A percentile compares a stretch with the other conserved stretches of the same genome.
phyloP scores from a whole-genome alignment of 768 basidiomycete species.

The Termitomyces sp. region DNA sequence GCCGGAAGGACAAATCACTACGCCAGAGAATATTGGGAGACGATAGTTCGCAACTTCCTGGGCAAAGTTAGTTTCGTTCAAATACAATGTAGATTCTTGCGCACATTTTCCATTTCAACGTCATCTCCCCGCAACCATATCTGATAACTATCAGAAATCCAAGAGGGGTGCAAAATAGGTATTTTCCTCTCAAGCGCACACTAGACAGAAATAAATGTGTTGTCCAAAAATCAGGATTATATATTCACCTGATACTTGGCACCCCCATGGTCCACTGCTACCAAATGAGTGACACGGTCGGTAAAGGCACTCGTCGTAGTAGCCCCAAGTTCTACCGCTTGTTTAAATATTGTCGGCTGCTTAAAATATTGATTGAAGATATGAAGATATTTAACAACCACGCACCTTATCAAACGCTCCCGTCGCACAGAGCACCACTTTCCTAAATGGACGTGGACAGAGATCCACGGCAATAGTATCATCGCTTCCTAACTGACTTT shows the following conservation, averaged over 20 bases:
- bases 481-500: slow-evolving; percentile 45
- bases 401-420: slow-evolving; percentile 76
- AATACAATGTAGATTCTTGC: slow-evolving; percentile 12
- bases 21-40: slow-evolving; percentile 67
- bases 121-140: slow-evolving; percentile 81
- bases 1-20: slow-evolving; percentile 73
- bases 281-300: slow-evolving; percentile 81
- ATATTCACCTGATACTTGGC: slow-evolving; percentile 71
- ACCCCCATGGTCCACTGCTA: slow-evolving; percentile 76
- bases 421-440: slow-evolving; percentile 67
- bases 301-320: slow-evolving; percentile 67
- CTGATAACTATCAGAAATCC: slow-evolving; percentile 69
- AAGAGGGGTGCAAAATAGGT: slow-evolving; percentile 73
- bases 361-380: background rate
- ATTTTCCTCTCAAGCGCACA: slow-evolving; percentile 79
- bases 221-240: background rate
- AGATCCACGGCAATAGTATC: slow-evolving; percentile 40
- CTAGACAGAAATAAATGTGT: slow-evolving; percentile 31
- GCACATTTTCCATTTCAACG: slow-evolving; percentile 60
- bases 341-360: slow-evolving; percentile 67
- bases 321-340: slow-evolving; percentile 81
- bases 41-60: slow-evolving; percentile 59
- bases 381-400: background rate
- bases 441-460: slow-evolving; percentile 65
- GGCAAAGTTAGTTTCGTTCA: background rate